A percentile compares a stretch with the other conserved stretches of the same genome.
Evolutionary conservation across 306 rosid species (phyloP).

Genomic region (Cucurbita pepo): DNA sequence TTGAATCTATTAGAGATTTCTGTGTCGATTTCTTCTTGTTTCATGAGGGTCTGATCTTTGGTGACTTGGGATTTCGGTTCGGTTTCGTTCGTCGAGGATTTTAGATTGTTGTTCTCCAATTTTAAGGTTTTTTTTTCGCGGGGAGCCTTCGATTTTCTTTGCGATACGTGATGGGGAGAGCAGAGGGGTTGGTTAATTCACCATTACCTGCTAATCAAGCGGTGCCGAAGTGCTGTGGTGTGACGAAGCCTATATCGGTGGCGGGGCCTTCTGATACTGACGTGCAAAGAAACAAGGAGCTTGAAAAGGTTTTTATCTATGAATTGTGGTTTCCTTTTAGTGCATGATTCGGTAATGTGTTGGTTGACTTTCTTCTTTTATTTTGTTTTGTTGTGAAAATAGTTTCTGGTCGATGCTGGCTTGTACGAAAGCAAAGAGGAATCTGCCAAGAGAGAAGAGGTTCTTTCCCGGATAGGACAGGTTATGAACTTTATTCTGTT

Average conservation of each 20-base stretch:
- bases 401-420: conserved; percentile 70
- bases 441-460: conserved; percentile 50
- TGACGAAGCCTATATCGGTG: conserved; percentile 49
- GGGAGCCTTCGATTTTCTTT: background rate
- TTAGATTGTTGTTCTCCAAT: background rate
- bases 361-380: background rate
- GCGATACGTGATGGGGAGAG: conserved; percentile 29
- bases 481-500: conserved; percentile 12
- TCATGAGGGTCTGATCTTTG: background rate
- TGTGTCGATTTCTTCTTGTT: background rate
- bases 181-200: conserved; percentile 27
- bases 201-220: conserved; percentile 9
- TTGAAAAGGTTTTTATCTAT: conserved; percentile 45
- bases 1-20: background rate
- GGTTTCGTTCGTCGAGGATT: background rate
- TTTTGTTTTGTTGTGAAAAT: background rate
- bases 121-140: background rate
- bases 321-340: background rate
- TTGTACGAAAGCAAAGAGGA: conserved; percentile 68
- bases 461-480: conserved; percentile 63
- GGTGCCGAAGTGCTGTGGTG: conserved; percentile 32
- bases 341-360: background rate
- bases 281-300: conserved; percentile 23
- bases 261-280: conserved; percentile 48
- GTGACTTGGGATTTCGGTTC: background rate